Percentiles rank a stretch among this genome's conserved stretches.
Evolutionary conservation across 371 early-diverging fungal genomes (phyloP).

Genomic region (Rhizopus delemar): DNA sequence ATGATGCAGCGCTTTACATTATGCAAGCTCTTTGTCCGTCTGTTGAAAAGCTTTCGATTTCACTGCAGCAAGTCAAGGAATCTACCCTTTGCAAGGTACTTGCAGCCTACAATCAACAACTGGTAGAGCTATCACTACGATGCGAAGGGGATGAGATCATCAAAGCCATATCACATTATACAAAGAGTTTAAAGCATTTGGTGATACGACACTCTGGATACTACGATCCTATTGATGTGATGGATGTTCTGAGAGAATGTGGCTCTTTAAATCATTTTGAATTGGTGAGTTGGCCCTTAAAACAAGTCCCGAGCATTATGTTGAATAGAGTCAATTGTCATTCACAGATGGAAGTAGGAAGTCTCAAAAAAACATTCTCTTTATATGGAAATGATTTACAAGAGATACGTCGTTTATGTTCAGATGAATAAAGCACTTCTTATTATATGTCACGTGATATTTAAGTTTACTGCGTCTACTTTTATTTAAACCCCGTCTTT

Average conservation of each 20-base stretch:
- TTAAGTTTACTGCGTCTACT: no score
- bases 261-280: constrained; percentile 28
- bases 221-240: constrained; percentile 16
- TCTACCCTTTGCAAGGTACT: constrained; percentile 30
- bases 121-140: constrained; percentile 31
- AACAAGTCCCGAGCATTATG: constrained; percentile 38
- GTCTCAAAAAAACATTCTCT: constrained; percentile 21
- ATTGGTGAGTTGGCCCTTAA: constrained; percentile 42
- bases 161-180: constrained; percentile 31
- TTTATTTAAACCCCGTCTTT: no score
- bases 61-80: constrained; percentile 46
- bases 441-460: no score
- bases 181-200: constrained; percentile 26
- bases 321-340: constrained; percentile 13
- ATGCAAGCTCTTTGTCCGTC: constrained; percentile 27
- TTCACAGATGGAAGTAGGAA: background rate
- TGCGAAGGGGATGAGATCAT: constrained; percentile 36
- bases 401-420: constrained; percentile 23
- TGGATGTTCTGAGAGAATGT: constrained; percentile 29
- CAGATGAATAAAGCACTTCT: background rate
- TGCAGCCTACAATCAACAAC: constrained; percentile 26
- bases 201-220: constrained; percentile 19
- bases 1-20: constrained; percentile 31
- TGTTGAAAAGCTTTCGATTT: constrained; percentile 30
- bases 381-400: constrained; percentile 24